Conservation (phyloP, 306 rosid genomes). For the Prunus dulcis region DNA sequence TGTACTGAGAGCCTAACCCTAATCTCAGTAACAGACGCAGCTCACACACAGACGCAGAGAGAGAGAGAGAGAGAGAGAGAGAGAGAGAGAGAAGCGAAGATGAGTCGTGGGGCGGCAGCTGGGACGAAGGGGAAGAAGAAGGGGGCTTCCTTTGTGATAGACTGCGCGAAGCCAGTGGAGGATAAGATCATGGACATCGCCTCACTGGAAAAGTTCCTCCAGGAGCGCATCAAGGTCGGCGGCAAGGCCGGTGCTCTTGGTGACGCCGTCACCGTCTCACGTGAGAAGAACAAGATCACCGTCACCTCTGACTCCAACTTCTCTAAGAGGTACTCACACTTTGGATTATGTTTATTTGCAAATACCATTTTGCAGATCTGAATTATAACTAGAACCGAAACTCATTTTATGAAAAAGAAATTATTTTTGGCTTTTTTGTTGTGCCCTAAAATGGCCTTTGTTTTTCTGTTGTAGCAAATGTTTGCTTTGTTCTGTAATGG, state of each 20-base stretch:
- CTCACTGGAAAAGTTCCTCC: constrained; percentile 89
- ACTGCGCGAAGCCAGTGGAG: constrained; percentile 90
- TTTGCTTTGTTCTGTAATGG: not conserved
- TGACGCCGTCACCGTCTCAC: constrained; percentile 51
- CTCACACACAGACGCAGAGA: not conserved
- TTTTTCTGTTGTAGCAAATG: not conserved
- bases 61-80: not conserved
- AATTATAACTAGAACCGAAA: not conserved
- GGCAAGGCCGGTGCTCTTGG: constrained; percentile 88
- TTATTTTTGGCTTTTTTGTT: not conserved
- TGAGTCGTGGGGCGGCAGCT: constrained; percentile 78
- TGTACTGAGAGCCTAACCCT: not conserved
- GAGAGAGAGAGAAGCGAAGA: constrained; percentile 30
- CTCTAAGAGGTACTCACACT: constrained; percentile 50
- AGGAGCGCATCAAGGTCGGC: constrained; percentile 91
- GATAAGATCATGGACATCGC: constrained; percentile 99
- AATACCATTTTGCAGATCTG: not conserved
- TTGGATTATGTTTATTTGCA: not conserved
- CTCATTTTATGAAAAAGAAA: not conserved
- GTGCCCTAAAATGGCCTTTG: not conserved
- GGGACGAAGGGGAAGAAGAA: constrained; percentile 96
- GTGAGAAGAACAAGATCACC: constrained; percentile 67
- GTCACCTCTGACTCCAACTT: constrained; percentile 62
- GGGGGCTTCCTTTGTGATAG: constrained; percentile 74
- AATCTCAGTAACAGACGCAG: not conserved